Conservation (phyloP, 1,284 basidiomycete species). For the Rhodotorula sp. region DNA sequence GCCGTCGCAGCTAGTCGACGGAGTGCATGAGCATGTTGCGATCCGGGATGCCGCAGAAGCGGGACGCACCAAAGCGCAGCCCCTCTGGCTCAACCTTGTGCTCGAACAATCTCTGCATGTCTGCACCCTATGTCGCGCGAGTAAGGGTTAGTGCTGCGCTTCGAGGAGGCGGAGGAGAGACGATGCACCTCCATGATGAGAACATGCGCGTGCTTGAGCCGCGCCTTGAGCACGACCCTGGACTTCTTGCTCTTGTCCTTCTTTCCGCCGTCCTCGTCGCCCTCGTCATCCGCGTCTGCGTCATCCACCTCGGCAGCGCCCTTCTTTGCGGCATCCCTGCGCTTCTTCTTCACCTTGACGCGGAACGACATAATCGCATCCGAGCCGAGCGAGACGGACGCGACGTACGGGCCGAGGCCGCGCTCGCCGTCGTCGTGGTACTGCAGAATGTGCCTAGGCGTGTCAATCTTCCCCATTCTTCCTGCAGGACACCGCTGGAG, state of each 20-base stretch:
- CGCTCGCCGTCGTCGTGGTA: conserved; percentile 40
- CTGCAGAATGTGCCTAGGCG: neutral
- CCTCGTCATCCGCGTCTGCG: neutral
- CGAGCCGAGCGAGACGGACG: conserved; percentile 31
- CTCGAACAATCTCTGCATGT: conserved; percentile 29
- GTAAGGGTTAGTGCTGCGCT: rapidly evolving
- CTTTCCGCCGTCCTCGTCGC: neutral
- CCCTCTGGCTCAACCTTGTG: conserved; percentile 26
- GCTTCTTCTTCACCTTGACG: conserved; percentile 14
- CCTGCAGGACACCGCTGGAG: no score
- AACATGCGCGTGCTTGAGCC: conserved; percentile 27
- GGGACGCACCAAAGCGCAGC: conserved; percentile 22
- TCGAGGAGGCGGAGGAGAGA: no score
- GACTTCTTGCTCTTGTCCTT: neutral
- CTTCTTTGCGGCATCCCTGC: neutral
- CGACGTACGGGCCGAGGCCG: conserved; percentile 34
- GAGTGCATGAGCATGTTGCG: neutral
- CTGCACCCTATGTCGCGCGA: conserved; percentile 9
- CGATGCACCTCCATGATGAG: conserved; percentile 32
- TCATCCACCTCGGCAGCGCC: neutral
- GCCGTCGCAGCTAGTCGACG: conserved; percentile 23
- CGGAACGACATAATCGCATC: conserved; percentile 32
- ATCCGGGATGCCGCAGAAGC: no score
- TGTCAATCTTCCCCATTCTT: neutral
- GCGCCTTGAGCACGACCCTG: conserved; percentile 7